Base-by-base conservation (phyloP, 495 filamentous ascomycete species). In the Penicillium alfredii region DNA sequence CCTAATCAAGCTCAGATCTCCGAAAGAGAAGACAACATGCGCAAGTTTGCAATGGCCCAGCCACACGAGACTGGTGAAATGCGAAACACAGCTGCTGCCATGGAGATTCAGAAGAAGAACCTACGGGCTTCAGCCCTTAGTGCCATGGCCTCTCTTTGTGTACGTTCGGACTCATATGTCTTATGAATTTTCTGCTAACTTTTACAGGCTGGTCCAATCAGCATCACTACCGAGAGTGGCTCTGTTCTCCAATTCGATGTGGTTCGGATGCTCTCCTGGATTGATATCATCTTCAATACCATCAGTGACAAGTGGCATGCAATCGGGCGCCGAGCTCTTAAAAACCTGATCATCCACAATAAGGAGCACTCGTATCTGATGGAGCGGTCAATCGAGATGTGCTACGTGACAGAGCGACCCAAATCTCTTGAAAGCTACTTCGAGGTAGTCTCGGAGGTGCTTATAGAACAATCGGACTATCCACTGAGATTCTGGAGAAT, bases 401-500 rank as follows among this genome's bases (percentile, higher is more conserved):
- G 90, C 66, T 98, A 95, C 63, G 62, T 80, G 6, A 53, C 63
- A 0, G 61, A 65, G 41, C 72, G 75, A 2, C 73, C 87, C 1
- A 94, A 90, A 57, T 80, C 89, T 8, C 69, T 95, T 4, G 88
- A 92, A 49, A 97, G 89, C 60, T 97, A 96, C 57, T 96, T 98
- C 50, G 84, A 87, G 37, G 90, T 95, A 1, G 84, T 95, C 8
- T 85, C 81, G 2, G 77, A 90, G 45, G 84, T 97, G 8, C 73
- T 98, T 1, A 74, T 81, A 14, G 86, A 93, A 49, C 72, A 88
- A 25, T 69, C 74, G 9, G 79, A 89, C 45, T 92, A 93, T 43
- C 75, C 78, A 9, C 71, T 82, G n/a, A 76, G 81, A 9, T 95
- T 94, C 53, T 95, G 88, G 87, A 87, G 82, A 57, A 76, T 94